Evolutionary conservation across 2,329 filamentous ascomycete species (phyloP).

Genomic region (Fusarium hainanense): DNA sequence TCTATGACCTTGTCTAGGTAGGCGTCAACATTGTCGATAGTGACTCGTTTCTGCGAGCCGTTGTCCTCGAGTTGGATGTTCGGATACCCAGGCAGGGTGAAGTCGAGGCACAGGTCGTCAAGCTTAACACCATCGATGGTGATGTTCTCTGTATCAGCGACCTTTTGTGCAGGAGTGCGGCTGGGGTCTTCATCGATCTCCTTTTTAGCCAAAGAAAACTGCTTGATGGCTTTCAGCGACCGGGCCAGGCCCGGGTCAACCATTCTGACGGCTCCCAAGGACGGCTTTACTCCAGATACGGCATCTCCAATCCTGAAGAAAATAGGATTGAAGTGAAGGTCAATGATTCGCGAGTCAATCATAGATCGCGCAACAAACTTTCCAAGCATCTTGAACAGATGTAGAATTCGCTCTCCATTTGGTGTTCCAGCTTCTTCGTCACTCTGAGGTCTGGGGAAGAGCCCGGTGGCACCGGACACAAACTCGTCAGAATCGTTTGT

Average conservation of each 20-base stretch:
- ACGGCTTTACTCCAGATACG: slow-evolving; percentile 75
- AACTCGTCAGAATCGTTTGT: slow-evolving; percentile 78
- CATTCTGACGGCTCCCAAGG: slow-evolving; percentile 86
- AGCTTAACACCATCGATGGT: slow-evolving; percentile 79
- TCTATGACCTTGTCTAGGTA: slow-evolving; percentile 94
- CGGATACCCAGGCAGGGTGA: slow-evolving; percentile 92
- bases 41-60: slow-evolving; percentile 80
- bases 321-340: slow-evolving; percentile 95
- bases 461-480: slow-evolving; percentile 82
- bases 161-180: slow-evolving; percentile 76
- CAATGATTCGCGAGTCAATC: slow-evolving; percentile 97
- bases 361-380: slow-evolving; percentile 98
- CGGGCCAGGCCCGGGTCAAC: slow-evolving; percentile 89
- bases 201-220: slow-evolving; percentile 85
- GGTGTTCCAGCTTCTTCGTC: slow-evolving; percentile 78
- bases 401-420: slow-evolving; percentile 86
- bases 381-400: slow-evolving; percentile 91
- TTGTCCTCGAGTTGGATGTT: slow-evolving; percentile 82
- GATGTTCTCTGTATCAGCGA: slow-evolving; percentile 74
- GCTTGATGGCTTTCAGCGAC: slow-evolving; percentile 87
- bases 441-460: slow-evolving; percentile 93
- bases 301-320: slow-evolving; percentile 94
- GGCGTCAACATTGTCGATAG: slow-evolving; percentile 87
- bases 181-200: slow-evolving; percentile 77
- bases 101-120: slow-evolving; percentile 91